phyloP scores from a whole-genome alignment of 2,329 filamentous ascomycete species.

The Nannizzia gypsea region DNA sequence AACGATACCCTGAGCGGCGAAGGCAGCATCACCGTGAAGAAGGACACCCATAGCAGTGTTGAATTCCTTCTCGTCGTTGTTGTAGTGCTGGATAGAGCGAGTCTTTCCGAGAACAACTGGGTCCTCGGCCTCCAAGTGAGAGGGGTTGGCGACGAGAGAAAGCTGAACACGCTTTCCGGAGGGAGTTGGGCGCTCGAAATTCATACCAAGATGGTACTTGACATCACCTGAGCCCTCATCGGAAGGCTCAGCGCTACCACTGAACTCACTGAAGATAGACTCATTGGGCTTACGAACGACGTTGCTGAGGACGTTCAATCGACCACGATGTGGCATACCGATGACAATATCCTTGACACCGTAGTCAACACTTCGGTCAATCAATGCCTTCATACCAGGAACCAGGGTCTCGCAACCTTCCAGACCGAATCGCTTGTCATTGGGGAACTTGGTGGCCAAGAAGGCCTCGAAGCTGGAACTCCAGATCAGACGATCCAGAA shows the following conservation, averaged over 20 bases:
- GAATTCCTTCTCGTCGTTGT: constrained; percentile 85
- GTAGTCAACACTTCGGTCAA: constrained; percentile 95
- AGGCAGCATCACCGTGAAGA: constrained; percentile 92
- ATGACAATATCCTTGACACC: constrained; percentile 99
- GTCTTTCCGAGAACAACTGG: constrained; percentile 97
- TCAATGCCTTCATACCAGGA: constrained; percentile 97
- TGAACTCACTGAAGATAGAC: constrained; percentile 98
- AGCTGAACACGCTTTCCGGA: constrained; percentile 99
- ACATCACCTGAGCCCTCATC: constrained; percentile 97
- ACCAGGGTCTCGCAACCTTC: constrained; percentile 96
- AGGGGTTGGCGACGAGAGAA: constrained; percentile 94
- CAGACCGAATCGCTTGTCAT: constrained; percentile 97
- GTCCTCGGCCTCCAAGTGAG: constrained; percentile 95
- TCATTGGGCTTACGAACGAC: constrained; percentile 98
- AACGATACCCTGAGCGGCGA: constrained; percentile 91
- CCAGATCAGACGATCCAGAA: constrained; percentile 96
- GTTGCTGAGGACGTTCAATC: constrained; percentile 95
- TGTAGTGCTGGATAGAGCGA: constrained; percentile 96
- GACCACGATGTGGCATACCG: constrained; percentile 97
- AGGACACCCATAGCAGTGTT: constrained; percentile 88
- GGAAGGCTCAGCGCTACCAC: constrained; percentile 70
- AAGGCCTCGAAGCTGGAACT: constrained; percentile 95
- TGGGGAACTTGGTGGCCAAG: constrained; percentile 93
- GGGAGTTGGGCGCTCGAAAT: constrained; percentile 96
- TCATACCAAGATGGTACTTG: constrained; percentile 99